phyloP scores from a whole-genome alignment of 2,329 filamentous ascomycete species.

The Xylaria sp. region DNA sequence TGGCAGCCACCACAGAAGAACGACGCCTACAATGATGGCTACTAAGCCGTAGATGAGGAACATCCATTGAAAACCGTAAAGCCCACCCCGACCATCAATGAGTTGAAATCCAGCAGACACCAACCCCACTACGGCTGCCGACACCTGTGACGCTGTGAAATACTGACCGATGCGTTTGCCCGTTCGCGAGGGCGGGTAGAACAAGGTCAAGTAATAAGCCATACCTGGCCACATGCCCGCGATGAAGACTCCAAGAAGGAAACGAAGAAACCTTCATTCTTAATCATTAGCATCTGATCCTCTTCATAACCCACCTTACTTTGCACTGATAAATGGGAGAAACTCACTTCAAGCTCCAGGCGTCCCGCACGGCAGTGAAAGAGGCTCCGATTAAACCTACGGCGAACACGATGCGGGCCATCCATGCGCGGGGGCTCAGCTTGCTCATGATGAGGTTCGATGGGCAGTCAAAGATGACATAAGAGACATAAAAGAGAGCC shows the following conservation, averaged over 20 bases:
- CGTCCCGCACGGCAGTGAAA: conserved; percentile 81
- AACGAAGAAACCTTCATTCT: conserved; percentile 71
- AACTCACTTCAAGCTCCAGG: conserved; percentile 83
- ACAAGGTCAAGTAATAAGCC: conserved; percentile 90
- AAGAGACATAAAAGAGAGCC: conserved; percentile 90
- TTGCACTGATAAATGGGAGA: not conserved
- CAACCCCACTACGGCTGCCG: conserved; percentile 86
- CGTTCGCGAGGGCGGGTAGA: conserved; percentile 87
- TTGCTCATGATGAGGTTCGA: conserved; percentile 90
- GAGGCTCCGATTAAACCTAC: conserved; percentile 86
- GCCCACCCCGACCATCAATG: conserved; percentile 81
- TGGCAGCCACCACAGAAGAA: conserved; percentile 88
- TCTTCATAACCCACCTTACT: not conserved
- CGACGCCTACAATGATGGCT: conserved; percentile 75
- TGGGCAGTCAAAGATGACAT: conserved; percentile 88
- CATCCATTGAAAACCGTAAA: conserved; percentile 92
- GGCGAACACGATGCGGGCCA: conserved; percentile 88
- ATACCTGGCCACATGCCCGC: conserved; percentile 97
- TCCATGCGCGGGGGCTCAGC: conserved; percentile 87
- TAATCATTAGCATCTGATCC: conserved; percentile 29
- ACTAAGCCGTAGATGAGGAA: conserved; percentile 87
- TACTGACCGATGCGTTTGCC: conserved; percentile 91
- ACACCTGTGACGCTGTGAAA: conserved; percentile 89
- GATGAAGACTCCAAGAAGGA: conserved; percentile 86
- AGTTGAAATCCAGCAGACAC: conserved; percentile 92